Conservation (phyloP, 148 eudicot species). For the Heliosperma pusillum region DNA sequence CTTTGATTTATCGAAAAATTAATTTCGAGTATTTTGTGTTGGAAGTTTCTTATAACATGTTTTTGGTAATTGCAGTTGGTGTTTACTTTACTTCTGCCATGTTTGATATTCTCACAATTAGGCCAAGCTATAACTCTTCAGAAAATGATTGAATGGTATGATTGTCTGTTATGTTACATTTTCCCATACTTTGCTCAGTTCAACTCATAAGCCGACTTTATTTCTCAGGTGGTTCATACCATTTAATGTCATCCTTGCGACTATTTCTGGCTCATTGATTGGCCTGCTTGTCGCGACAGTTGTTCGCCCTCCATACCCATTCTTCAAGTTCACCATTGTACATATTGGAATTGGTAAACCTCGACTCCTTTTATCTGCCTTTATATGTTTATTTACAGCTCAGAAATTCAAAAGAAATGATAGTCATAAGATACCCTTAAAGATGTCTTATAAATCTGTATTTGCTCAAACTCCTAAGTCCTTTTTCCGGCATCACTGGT, state of each 20-base stretch:
- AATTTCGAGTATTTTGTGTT: not conserved
- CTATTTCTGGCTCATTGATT: slow-evolving; percentile 82
- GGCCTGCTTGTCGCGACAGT: slow-evolving; percentile 69
- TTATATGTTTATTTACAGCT: not conserved
- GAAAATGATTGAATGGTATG: slow-evolving; percentile 85
- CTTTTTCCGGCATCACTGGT: not conserved
- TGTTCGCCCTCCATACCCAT: slow-evolving; percentile 86
- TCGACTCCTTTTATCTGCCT: not conserved
- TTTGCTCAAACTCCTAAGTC: not conserved
- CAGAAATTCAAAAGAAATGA: not conserved
- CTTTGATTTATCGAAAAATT: not conserved
- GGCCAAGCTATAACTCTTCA: slow-evolving; percentile 82
- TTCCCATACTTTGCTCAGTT: not conserved
- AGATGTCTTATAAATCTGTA: not conserved
- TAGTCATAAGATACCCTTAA: not conserved
- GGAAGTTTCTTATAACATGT: not conserved
- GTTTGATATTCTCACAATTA: slow-evolving; percentile 90
- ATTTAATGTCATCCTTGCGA: slow-evolving; percentile 67
- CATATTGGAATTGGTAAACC: slow-evolving; percentile 85
- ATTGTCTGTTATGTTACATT: no score
- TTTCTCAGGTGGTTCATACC: slow-evolving; percentile 97
- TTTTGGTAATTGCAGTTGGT: slow-evolving; percentile 64
- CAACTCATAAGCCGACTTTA: not conserved
- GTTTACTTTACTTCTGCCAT: slow-evolving; percentile 88
- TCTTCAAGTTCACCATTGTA: slow-evolving; percentile 83